Evolutionary conservation across 208 protist genomes (phyloP), one percentile per base, ranked within the genome.

Genomic region (Spironucleus salmonicida): DNA sequence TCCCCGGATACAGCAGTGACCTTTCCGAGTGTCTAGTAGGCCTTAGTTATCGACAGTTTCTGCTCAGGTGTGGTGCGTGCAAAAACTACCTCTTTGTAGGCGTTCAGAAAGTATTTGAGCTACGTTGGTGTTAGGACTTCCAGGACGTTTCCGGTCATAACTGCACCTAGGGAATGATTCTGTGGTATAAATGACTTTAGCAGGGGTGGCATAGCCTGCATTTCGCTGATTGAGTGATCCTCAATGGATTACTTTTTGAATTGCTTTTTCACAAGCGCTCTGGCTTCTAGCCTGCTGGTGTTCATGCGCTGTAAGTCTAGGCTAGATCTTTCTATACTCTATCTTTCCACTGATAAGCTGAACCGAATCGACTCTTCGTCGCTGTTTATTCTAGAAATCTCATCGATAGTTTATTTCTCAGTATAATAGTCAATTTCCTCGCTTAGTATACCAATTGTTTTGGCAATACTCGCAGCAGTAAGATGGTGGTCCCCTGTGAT

Each of bases 1-100:
- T 97, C 93, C 40, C 93, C 93, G 4, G 92, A 95, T 0, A 89
- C 85, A 23, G 85, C 84, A 1, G 90, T 86, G 13, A 91, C 82
- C 42, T 88, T 53, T 19, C 79, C 59, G 0, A 76, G 34, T 26
- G 75, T 35, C 71, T 85, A 77, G 13, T 82, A 59, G 23, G 79
- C 78, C 4, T 74, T 39, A 61, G 87, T 84, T 62, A 86, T 86
- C 2, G 74, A 27, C 26, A 94, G 80, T 78, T 93, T 93, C 67
- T 93, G 87, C 67, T 87, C 77, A 26, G 90, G 90, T 19, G 82
- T 82, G 2, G 87, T 90, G 62, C 90, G 76, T 13, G 90, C 91
- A 83, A 93, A 93, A 1, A 92, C 89, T 76, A 91, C 86, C 74
- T 89, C 67, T 15, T 68, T 13, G 38, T 58, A 78, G 27, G 45